These are phyloP conservation scores for Teratosphaeria viscida DNA, from an alignment of 2,329 filamentous ascomycete species.

Conservation along the genomic window DNA sequence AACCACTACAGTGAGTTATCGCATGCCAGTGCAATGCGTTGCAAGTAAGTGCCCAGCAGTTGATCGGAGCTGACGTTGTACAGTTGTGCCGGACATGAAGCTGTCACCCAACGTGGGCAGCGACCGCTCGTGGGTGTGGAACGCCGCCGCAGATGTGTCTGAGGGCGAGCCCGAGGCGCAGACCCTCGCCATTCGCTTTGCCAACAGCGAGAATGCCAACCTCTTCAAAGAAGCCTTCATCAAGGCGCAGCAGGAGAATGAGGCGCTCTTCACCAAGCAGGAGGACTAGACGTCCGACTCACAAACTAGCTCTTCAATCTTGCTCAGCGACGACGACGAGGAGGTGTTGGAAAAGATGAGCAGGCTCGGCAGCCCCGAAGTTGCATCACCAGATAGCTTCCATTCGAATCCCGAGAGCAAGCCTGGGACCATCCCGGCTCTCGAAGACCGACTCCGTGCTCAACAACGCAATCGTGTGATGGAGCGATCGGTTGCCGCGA, in stretches of 20 bases:
- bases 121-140: conserved; percentile 99
- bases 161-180: conserved; percentile 95
- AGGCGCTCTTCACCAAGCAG: conserved; percentile 57
- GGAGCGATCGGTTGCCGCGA: neutral
- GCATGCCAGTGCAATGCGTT: neutral
- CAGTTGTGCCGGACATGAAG: conserved; percentile 98
- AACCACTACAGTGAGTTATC: conserved; percentile 86
- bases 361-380: neutral
- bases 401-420: neutral
- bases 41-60: neutral
- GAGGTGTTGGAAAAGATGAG: neutral
- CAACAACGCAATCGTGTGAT: neutral
- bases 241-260: conserved; percentile 94
- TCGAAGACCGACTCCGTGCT: neutral
- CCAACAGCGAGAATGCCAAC: conserved; percentile 96
- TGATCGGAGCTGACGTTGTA: conserved; percentile 5
- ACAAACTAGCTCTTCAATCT: neutral
- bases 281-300: conserved; percentile 6
- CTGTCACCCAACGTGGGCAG: conserved; percentile 95
- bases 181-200: conserved; percentile 93
- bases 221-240: conserved; percentile 95
- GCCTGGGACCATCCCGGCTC: neutral
- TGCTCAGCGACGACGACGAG: neutral
- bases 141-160: conserved; percentile 91
- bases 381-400: neutral